These are phyloP conservation scores for Quercus mongolica DNA, from an alignment of 306 rosid genomes.

Conservation along the genomic window DNA sequence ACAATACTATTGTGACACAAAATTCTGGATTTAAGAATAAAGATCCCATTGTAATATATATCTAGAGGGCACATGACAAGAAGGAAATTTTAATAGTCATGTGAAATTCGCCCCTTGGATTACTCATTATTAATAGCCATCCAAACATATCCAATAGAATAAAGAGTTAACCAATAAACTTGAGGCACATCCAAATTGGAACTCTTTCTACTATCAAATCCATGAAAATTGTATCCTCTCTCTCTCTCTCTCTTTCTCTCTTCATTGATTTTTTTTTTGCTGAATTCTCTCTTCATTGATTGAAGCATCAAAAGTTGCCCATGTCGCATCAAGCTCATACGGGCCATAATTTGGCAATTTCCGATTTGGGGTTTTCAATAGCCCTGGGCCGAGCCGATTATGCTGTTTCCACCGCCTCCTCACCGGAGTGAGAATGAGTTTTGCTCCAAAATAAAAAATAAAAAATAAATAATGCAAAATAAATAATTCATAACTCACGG, in stretches of 20 bases:
- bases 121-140: constrained; percentile 22
- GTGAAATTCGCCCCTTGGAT: constrained; percentile 31
- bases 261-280: background rate
- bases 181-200: constrained; percentile 20
- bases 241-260: background rate
- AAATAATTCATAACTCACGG: too few species aligned
- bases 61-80: background rate
- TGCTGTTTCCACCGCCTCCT: constrained; percentile 4
- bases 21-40: too few species aligned
- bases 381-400: constrained; percentile 19
- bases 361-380: background rate
- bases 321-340: constrained; percentile 36
- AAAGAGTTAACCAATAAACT: constrained; percentile 13
- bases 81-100: constrained; percentile 1
- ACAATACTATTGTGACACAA: too few species aligned
- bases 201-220: background rate
- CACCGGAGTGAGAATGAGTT: background rate
- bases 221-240: background rate
- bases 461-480: too few species aligned
- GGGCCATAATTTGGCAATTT: background rate
- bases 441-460: too few species aligned
- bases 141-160: constrained; percentile 18
- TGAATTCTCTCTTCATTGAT: background rate
- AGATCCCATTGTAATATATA: too few species aligned
- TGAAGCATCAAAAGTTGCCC: constrained; percentile 12